Conservation (phyloP, 1,139 yeast species). For the Pichia sp. region DNA sequence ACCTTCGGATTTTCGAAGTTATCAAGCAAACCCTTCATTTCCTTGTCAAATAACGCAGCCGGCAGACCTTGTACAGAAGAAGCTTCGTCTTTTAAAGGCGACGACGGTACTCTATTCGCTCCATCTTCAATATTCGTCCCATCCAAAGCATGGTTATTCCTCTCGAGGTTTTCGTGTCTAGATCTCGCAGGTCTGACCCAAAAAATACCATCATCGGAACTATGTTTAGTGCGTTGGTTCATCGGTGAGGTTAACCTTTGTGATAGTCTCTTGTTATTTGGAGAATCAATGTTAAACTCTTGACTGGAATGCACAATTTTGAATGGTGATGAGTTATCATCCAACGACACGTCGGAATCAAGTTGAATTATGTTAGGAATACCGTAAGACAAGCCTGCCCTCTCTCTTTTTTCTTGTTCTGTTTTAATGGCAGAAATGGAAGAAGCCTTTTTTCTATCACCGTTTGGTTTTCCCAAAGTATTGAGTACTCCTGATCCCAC, state of each 20-base stretch:
- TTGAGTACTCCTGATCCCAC: too few relatives aligned
- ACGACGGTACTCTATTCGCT: constrained; percentile 9
- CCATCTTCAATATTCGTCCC: too few relatives aligned
- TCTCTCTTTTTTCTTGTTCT: constrained; percentile 2
- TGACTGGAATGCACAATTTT: constrained; percentile 10
- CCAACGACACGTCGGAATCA: constrained; percentile 9
- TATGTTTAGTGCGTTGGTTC: constrained; percentile 9
- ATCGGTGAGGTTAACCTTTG: background rate
- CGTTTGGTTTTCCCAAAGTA: constrained; percentile 1
- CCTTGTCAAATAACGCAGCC: constrained; percentile 18
- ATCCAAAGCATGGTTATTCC: too few relatives aligned
- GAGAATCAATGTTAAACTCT: constrained; percentile 8
- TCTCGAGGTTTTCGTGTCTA: background rate
- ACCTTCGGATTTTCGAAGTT: constrained; percentile 14
- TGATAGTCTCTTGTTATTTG: background rate
- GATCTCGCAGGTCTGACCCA: constrained; percentile 22
- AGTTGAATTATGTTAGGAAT: constrained; percentile 2
- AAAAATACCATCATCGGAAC: constrained; percentile 27
- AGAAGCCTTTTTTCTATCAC: constrained; percentile 4
- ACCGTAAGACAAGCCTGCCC: background rate
- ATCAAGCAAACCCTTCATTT: constrained; percentile 17
- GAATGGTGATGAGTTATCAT: constrained; percentile 8
- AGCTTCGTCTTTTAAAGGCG: constrained; percentile 9
- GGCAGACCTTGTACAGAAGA: constrained; percentile 1
- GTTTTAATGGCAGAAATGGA: constrained; percentile 4